Evolutionary conservation across 148 eudicot species (phyloP), one percentile per base, ranked within the genome.

Genomic region (Diospyros lotus): DNA sequence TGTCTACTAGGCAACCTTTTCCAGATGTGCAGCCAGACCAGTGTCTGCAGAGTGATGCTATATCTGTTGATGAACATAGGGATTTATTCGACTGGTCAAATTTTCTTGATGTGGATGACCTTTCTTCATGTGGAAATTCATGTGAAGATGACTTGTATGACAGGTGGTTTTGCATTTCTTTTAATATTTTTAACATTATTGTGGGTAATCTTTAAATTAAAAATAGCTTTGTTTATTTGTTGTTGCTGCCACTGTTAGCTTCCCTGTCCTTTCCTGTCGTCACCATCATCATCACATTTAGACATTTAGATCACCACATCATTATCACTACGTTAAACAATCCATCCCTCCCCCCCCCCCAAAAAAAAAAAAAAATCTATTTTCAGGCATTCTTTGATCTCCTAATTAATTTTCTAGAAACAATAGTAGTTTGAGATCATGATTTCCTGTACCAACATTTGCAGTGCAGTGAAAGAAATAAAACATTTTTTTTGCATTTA

Each of bases 61-160:
- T 82, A 61, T 87, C 76, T 73, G 79, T 83, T 72, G 70, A 60
- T 38, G 86, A 87, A 72, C 85, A 84, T 62, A 84, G 84, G 66
- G 89, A 84, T 84, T 89, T 89, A 58, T 82, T 85, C 58, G 81
- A 91, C 79, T 89, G 86, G 73, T 88, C 97, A 53, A 93, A 93
- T 78, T 93, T 95, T 82, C 82, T 93, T 41, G 98, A 89, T 74
- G 80, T 86, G 51, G 99, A 93, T 75, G 87, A 90, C 91, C 82
- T 93, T 77, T 96, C 99, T 66, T 89, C 97, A 58, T 93, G 98
- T 55, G 98, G 87, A 74, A 89, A 91, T 85, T 96, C 99, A 53
- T 90, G 92, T 73, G 99, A 93, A 77, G 97, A 93, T 66, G 98
- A 91, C 39, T 12, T 84, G 58, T 91, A 73, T 59, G 99, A 95